Base-by-base conservation (phyloP, 805 yeast genomes). In the Dipodascus geniculatus region DNA sequence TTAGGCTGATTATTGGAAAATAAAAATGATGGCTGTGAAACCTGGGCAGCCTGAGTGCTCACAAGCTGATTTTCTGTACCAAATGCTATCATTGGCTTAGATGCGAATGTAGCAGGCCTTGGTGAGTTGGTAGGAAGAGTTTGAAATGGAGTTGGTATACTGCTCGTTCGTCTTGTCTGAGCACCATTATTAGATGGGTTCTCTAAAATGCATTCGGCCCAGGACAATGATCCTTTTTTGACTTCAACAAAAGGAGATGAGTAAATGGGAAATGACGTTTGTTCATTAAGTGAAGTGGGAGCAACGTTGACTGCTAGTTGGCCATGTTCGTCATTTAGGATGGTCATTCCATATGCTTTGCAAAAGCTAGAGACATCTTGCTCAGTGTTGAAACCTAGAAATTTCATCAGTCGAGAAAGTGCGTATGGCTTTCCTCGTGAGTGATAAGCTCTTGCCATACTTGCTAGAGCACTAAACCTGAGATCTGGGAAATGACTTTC, bases 401-500 rank as follows among this genome's bases (percentile, higher is more conserved):
- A 65, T 0, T 68, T 65, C 19, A 68, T 65, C 16, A 90, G 65
- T 8, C 75, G 65, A 1, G 63, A 61, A 0, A 79, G 73, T 2
- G 81, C 73, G 56, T 83, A 78, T 1, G 88, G 83, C 60, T 80
- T 84, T 1, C 87, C 82, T 54, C 80, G 83, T 1, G 82, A 75
- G 62, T 90, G 95, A 55, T 80, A 76, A 0, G 89, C 71, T 55
- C 78, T 72, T 2, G 85, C 70, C 71, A 93, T 72, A 0, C 87
- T 71, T 60, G 79, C 80, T 54, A 91, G 64, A 0, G 91, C 89
- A 61, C 80, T 80, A 58, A 85, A 81, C 48, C 97, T 68, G 2
- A 89, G 73, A 54, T 88, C 91, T 61, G 85, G 86, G 63, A 87
- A 80, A 60, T 85, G 89, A 1, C 82, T 80, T 64, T 93, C 96